These are phyloP conservation scores for Sabuloglossum arenarium DNA, from an alignment of 495 filamentous ascomycete species.

Conservation along the genomic window DNA sequence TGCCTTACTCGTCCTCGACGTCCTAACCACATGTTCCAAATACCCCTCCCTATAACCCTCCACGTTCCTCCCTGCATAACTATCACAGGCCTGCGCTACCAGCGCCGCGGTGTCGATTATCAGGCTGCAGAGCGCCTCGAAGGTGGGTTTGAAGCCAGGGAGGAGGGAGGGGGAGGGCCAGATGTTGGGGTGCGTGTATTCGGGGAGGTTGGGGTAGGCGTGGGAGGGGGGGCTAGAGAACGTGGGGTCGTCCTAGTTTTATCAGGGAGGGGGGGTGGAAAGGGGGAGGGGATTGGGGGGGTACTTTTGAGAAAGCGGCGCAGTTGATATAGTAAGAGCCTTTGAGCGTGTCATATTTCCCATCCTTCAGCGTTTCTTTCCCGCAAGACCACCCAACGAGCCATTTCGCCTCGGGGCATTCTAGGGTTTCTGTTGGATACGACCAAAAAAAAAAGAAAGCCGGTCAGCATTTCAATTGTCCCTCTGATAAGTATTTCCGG, in stretches of 20 bases:
- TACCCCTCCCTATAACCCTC: slow-evolving; percentile 53
- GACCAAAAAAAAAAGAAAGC: not conserved
- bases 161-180: slow-evolving; percentile 48
- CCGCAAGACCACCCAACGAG: slow-evolving; percentile 60
- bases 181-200: slow-evolving; percentile 56
- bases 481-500: too few species aligned
- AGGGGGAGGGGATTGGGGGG: not conserved
- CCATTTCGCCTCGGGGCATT: slow-evolving; percentile 39
- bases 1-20: slow-evolving; percentile 77
- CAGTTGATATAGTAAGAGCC: slow-evolving; percentile 96
- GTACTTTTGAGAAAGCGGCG: slow-evolving; percentile 63
- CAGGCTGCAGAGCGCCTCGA: slow-evolving; percentile 58
- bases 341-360: slow-evolving; percentile 79
- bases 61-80: slow-evolving; percentile 60
- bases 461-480: too few species aligned
- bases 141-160: slow-evolving; percentile 47
- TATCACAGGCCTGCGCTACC: slow-evolving; percentile 74
- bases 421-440: slow-evolving; percentile 22
- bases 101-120: slow-evolving; percentile 79
- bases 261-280: not conserved
- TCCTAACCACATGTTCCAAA: slow-evolving; percentile 68
- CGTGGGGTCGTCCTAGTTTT: slow-evolving; percentile 9
- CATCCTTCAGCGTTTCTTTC: slow-evolving; percentile 70
- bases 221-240: slow-evolving; percentile 8
- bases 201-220: slow-evolving; percentile 26